A percentile compares a stretch with the other conserved stretches of the same genome.
Evolutionary conservation across 2,329 filamentous ascomycete genomes (phyloP).

Genomic region (Beauveria scarabaeidicola): DNA sequence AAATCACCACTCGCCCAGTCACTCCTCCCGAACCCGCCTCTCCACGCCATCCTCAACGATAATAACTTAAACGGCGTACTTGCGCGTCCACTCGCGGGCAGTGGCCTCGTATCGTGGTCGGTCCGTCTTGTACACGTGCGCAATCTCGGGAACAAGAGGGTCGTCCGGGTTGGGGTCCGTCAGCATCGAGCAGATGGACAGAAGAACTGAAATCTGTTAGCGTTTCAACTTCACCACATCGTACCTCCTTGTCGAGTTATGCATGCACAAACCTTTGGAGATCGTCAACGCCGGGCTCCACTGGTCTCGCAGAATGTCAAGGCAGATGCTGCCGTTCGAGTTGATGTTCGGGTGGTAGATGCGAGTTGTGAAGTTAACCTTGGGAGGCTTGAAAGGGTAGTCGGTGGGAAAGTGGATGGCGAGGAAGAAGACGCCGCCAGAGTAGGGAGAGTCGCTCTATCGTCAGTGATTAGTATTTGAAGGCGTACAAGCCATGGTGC

Average conservation of each 20-base stretch:
- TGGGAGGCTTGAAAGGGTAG: conserved; percentile 99
- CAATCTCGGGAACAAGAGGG: conserved; percentile 96
- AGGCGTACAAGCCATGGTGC: neutral
- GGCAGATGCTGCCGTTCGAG: conserved; percentile 97
- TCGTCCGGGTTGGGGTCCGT: conserved; percentile 99
- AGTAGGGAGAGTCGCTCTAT: conserved; percentile 92
- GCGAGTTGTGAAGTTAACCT: conserved; percentile 99
- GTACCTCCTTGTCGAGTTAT: neutral
- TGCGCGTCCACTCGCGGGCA: conserved; percentile 95
- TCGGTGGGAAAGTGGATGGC: conserved; percentile 99
- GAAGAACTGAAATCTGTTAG: conserved; percentile 55
- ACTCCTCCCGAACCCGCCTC: neutral
- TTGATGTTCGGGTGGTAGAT: conserved; percentile 99
- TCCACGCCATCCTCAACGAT: conserved; percentile 9
- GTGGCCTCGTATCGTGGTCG: conserved; percentile 92
- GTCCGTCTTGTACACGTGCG: conserved; percentile 99
- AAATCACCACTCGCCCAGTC: conserved; percentile 7
- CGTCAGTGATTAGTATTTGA: conserved; percentile 22
- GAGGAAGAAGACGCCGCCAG: conserved; percentile 97
- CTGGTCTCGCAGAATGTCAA: conserved; percentile 97
- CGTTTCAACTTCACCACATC: neutral
- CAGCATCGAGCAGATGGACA: conserved; percentile 99
- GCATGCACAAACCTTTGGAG: conserved; percentile 68
- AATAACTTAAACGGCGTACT: conserved; percentile 76
- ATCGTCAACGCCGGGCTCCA: conserved; percentile 98